Percentiles rank a stretch among this genome's conserved stretches.
phyloP scores from a whole-genome alignment of 2,329 filamentous ascomycete genomes.

The Neopestalotiopsis sp. region DNA sequence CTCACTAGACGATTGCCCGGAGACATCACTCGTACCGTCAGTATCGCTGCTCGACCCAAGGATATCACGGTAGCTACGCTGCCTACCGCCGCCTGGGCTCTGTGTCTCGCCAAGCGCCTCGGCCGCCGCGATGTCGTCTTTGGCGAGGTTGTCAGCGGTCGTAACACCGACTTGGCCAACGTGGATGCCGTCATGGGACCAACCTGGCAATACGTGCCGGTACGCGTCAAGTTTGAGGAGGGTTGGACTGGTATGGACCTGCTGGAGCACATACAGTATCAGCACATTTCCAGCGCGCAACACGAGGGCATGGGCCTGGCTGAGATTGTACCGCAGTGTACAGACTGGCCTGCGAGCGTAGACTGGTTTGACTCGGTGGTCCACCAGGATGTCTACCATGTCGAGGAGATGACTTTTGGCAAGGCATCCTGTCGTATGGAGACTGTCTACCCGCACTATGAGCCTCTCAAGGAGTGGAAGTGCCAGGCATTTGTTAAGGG shows the following conservation, averaged over 20 bases:
- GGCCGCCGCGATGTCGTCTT: constrained; percentile 64
- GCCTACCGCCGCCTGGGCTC: constrained; percentile 71
- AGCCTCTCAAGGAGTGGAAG: constrained; percentile 63
- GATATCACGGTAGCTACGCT: constrained; percentile 69
- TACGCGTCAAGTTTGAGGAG: constrained; percentile 61
- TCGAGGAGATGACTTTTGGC: constrained; percentile 57
- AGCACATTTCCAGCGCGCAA: constrained; percentile 61
- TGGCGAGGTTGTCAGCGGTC: constrained; percentile 69
- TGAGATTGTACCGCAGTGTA: constrained; percentile 57
- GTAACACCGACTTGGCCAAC: constrained; percentile 61
- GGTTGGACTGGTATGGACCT: constrained; percentile 58
- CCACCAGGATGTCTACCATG: constrained; percentile 66
- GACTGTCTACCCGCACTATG: constrained; percentile 63
- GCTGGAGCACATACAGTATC: constrained; percentile 58
- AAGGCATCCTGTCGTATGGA: constrained; percentile 52
- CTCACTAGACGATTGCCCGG: constrained; percentile 44
- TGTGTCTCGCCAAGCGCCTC: constrained; percentile 63
- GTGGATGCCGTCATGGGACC: constrained; percentile 66
- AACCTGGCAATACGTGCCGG: constrained; percentile 71
- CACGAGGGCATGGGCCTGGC: constrained; percentile 60
- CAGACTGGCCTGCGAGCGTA: constrained; percentile 46
- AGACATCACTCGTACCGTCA: constrained; percentile 47
- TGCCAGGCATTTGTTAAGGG: constrained; percentile 64
- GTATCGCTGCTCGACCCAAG: constrained; percentile 53
- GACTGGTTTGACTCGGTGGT: constrained; percentile 62